These are phyloP conservation scores for Calocybe gangraenosa DNA, from an alignment of 768 basidiomycete species.

Conservation along the genomic window DNA sequence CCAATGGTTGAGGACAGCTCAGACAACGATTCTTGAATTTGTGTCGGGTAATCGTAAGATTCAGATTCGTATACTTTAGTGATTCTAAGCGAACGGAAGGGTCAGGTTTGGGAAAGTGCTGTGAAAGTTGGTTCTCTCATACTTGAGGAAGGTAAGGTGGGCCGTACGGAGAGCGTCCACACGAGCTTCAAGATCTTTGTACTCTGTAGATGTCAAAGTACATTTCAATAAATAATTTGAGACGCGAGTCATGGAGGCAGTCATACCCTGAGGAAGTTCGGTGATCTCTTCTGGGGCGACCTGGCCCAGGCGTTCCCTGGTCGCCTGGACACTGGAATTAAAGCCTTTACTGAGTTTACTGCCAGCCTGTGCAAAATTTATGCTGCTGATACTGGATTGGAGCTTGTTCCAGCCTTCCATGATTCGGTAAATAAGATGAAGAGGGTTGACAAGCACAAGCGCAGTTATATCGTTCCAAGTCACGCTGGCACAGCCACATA, in stretches of 20 bases:
- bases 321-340: conserved; percentile 80
- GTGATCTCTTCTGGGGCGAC: conserved; percentile 91
- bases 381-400: conserved; percentile 51
- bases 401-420: conserved; percentile 71
- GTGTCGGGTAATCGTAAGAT: conserved; percentile 85
- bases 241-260: too few relatives aligned
- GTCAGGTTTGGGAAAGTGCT: not conserved
- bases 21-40: conserved; percentile 77
- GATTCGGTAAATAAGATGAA: conserved; percentile 14
- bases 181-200: conserved; percentile 91
- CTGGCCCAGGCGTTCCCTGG: conserved; percentile 84
- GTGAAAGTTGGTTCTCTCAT: conserved; percentile 15
- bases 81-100: conserved; percentile 44
- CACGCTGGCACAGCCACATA: conserved; percentile 6
- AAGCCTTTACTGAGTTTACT: conserved; percentile 77
- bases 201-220: conserved; percentile 52
- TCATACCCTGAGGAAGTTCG: conserved; percentile 84
- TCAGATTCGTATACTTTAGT: conserved; percentile 87
- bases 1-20: conserved; percentile 71
- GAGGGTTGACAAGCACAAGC: not conserved
- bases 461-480: too few relatives aligned
- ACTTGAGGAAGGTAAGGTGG: conserved; percentile 79
- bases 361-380: conserved; percentile 75
- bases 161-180: conserved; percentile 88
- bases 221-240: not conserved